Evolutionary conservation across 768 basidiomycete genomes (phyloP), one percentile per base, ranked within the genome.

Genomic region (Leucosporidium yakuticum): DNA sequence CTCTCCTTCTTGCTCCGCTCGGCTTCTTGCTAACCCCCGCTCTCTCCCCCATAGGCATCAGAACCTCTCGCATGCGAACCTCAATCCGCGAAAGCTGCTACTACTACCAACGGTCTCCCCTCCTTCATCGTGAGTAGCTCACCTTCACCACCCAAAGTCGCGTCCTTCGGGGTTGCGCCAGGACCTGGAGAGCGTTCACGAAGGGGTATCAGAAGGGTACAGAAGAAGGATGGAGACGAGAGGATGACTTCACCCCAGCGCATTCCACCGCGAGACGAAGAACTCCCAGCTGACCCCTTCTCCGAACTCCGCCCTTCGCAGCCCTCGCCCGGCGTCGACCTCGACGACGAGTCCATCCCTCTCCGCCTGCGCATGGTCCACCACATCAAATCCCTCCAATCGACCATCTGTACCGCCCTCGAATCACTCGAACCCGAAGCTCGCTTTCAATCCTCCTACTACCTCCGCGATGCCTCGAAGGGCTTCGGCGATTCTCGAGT

Each of bases 291-390:
- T 44, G 39, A 44, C 39, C 39, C 14, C 39, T 9, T 44, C 39
- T 44, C 39, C 39, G 39, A 44, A 44, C 39, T 44, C 39, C 39
- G 11, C 39, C 39, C 39, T 44, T 44, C 11, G 14, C 44, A 60
- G 59, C 59, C 59, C 8, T 29, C 39, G 6, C 59, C 59, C 59
- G n/a, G 20, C 27, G 27, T 73, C 64, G 72, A 73, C 54, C 72
- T 73, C 51, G 74, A 75, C 65, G 74, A 76, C 58, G 1, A 70
- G 17, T 59, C 69, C 15, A 62, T 69, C 58, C 79, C 80, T 2
- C 90, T 97, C 90, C 88, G 91, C 51, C 77, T 85, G 48, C 86
- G 85, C 69, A 85, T 96, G 74, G 87, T 90, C 69, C 80, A 82
- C 23, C 93, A 89, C 79, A 84, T 96, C 76, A 82, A 85, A 64